These are phyloP conservation scores for Clitoria ternatea DNA, from an alignment of 306 rosid species.

Conservation along the genomic window DNA sequence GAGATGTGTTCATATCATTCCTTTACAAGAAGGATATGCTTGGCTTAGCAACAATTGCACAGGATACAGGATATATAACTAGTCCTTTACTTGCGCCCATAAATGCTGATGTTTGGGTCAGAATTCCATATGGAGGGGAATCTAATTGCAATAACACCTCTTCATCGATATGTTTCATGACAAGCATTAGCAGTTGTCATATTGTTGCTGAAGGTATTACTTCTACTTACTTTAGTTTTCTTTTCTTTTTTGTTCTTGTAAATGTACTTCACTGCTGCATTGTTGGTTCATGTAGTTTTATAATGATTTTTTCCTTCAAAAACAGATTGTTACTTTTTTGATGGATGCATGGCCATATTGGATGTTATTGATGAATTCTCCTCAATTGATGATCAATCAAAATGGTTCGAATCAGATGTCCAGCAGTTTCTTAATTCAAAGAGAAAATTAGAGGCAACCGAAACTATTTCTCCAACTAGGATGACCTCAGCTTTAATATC, in stretches of 20 bases:
- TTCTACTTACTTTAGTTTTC: constrained; percentile 12
- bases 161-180: constrained; percentile 49
- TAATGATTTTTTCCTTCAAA: neutral
- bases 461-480: constrained; percentile 29
- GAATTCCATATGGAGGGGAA: constrained; percentile 53
- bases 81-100: constrained; percentile 52
- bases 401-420: constrained; percentile 76
- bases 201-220: constrained; percentile 61
- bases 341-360: constrained; percentile 61
- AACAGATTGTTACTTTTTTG: constrained; percentile 48
- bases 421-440: constrained; percentile 59
- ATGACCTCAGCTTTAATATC: constrained; percentile 27
- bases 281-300: constrained; percentile 18
- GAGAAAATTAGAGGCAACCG: constrained; percentile 36
- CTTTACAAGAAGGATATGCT: constrained; percentile 41
- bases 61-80: constrained; percentile 31
- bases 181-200: constrained; percentile 55
- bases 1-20: constrained; percentile 57
- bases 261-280: neutral
- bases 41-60: constrained; percentile 32
- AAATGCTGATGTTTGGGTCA: constrained; percentile 83
- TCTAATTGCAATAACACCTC: constrained; percentile 31
- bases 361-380: constrained; percentile 57
- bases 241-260: neutral
- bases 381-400: constrained; percentile 48